These are phyloP conservation scores for Candolleomyces eurysporus DNA, from an alignment of 768 basidiomycete species.

Conservation along the genomic window DNA sequence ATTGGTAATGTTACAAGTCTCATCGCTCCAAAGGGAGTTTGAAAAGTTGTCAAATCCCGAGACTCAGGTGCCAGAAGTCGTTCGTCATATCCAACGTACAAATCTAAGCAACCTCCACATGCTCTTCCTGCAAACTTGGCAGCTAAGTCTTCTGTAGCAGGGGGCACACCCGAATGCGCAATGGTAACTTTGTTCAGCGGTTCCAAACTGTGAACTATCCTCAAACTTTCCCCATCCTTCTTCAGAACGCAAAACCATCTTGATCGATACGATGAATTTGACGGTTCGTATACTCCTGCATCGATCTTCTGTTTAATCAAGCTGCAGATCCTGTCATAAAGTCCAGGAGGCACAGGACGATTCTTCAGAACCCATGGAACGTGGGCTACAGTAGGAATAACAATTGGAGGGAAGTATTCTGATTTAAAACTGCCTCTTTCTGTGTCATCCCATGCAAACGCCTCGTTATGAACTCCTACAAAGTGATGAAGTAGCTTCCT, in stretches of 20 bases:
- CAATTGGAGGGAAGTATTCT: slow-evolving; percentile 15
- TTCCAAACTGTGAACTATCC: too few relatives aligned
- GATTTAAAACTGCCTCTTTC: slow-evolving; percentile 14
- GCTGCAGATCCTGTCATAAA: slow-evolving; percentile 6
- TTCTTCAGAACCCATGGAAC: slow-evolving; percentile 7
- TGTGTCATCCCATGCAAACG: slow-evolving; percentile 18
- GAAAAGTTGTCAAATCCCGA: slow-evolving; percentile 10
- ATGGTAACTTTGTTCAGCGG: slow-evolving; percentile 33
- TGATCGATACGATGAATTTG: slow-evolving; percentile 30
- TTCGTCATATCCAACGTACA: slow-evolving; percentile 10
- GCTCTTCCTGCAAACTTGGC: slow-evolving; percentile 14
- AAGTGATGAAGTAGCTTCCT: slow-evolving; percentile 14
- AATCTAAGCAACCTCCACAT: slow-evolving; percentile 4
- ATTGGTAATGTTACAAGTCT: slow-evolving; percentile 9
- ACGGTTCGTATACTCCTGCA: slow-evolving; percentile 30
- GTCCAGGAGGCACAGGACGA: slow-evolving; percentile 14
- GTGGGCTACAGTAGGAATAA: slow-evolving; percentile 11
- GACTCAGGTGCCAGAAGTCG: background rate
- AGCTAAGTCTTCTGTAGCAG: slow-evolving; percentile 25
- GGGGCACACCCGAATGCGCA: slow-evolving; percentile 25
- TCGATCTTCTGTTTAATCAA: slow-evolving; percentile 25
- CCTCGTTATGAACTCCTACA: slow-evolving; percentile 10
- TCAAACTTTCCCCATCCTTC: slow-evolving; percentile 29
- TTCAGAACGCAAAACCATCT: slow-evolving; percentile 38
- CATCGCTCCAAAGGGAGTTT: slow-evolving; percentile 9